Evolutionary conservation across 1,284 basidiomycete species (phyloP), one percentile per base, ranked within the genome.

Genomic region (Microbotryomycetes sp.): DNA sequence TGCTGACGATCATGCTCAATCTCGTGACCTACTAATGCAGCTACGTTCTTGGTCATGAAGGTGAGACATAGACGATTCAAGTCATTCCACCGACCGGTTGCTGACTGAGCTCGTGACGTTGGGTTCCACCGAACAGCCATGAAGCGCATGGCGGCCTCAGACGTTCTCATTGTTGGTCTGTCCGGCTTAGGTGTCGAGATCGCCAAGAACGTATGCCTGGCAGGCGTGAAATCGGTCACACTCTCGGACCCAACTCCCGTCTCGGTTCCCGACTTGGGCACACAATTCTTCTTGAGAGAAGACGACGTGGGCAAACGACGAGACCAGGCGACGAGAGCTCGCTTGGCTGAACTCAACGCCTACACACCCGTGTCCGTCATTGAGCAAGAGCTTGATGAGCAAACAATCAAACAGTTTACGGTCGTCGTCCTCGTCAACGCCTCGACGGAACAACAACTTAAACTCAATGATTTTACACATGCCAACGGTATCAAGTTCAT

Each of bases 111-210:
- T 32, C 28, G 32, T 16, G 6, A 3, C 49, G 30, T 45, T 12
- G 36, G 22, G 49, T 50, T 22, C n/a, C 31, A n/a, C 54, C 1
- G n/a, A 7, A 25, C 60, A 72, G 94, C 94, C 50, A 98, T 98
- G 96, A 97, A 97, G 82, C 88, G 87, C 75, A 98, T 99, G 96
- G 94, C 96, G 7, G 82, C 84, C 29, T 97, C 93, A 59, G 96
- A 97, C 75, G 89, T 98, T 52, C 84, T 99, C 65, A 86, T 99
- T 70, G 87, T 97, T 49, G 96, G 96, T 31, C 79, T 94, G 76
- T 87, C 88, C 69, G 96, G 96, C 66, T 80, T 98, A 63, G 96
- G 96, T 63, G 91, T 91, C 60, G 96, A 99, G 79, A 96, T 98
- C 73, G 94, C 96, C 67, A 99, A 99, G 81, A 92, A 99, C 75